Base-by-base conservation (phyloP, 805 yeast species). In the Wickerhamomyces chaumierensis region DNA sequence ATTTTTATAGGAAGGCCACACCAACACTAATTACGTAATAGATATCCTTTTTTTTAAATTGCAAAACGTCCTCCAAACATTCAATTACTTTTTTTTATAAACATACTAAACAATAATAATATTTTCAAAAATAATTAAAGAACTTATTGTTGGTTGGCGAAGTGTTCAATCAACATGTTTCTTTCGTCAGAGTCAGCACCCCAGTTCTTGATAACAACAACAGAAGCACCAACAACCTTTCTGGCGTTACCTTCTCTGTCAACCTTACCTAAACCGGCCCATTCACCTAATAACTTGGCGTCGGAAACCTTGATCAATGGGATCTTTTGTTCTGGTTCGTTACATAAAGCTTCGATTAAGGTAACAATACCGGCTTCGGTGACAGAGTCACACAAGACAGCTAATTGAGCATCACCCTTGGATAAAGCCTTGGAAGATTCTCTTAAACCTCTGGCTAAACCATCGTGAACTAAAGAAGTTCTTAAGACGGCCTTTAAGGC, bases 181-280 rank as follows among this genome's bases (percentile, higher is more conserved):
- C 96, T 86, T 76, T 90, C 98, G 64, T 79, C 90, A 61, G 97
- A 82, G 73, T 87, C 95, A 66, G 86, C 95, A 86, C 99, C 99
- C 97, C 97, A 92, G 94, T 87, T 81, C 81, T 84, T 88, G 79
- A 92, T 85, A 61, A 92, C 98, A 66, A 90, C 96, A 73, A 95
- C 90, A 61, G 97, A 88, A 72, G 96, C 94, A 75, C 98, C 98
- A 68, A 92, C 98, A 62, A 92, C 97, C 86, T 92, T 92, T 80
- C 96, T 87, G 74, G 97, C 96, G 78, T 90, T 87, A 75, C 98
- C 99, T 63, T 92, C 97, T 75, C 96, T 86, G 94, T 92, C 97
- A 63, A 90, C 81, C 75, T 87, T 86, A 78, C 96, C 92, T 60
- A 92, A 78, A 83, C 98, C 98, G 64, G 97, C 97, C 98, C 98